Percentiles rank a stretch among this genome's conserved stretches.
phyloP scores from a whole-genome alignment of 345 rosid genomes.

The Eucalyptus tenuipes region DNA sequence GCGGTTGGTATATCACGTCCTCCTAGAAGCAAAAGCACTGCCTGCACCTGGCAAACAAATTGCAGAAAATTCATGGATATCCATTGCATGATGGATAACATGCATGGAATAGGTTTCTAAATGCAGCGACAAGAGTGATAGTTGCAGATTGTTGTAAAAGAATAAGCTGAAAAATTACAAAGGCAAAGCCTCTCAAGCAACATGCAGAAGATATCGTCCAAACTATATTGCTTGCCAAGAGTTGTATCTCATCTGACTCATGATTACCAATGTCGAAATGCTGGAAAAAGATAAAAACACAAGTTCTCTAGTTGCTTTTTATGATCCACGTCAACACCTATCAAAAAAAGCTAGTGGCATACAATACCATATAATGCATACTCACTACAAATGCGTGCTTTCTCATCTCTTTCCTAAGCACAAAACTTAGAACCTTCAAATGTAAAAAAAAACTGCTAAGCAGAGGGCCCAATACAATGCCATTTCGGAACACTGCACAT shows the following conservation, averaged over 20 bases:
- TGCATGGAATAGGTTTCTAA: neutral
- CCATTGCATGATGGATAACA: neutral
- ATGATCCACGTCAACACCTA: neutral
- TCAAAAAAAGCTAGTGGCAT: neutral
- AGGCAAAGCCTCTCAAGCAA: neutral
- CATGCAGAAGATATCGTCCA: neutral
- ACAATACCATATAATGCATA: neutral
- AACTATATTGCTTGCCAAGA: neutral
- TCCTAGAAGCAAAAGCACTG: conserved; percentile 65
- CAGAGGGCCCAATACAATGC: neutral
- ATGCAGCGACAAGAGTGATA: neutral
- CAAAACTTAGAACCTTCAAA: neutral
- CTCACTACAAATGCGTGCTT: neutral
- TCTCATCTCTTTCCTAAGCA: neutral
- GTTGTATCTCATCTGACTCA: neutral
- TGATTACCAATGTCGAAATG: neutral
- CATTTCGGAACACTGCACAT: neutral
- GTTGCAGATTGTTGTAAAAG: neutral
- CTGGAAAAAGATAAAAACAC: neutral
- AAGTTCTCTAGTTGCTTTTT: neutral
- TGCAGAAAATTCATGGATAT: neutral
- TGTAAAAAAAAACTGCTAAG: neutral
- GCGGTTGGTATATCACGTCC: conserved; percentile 40
- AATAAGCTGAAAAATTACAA: neutral
- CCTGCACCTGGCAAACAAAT: conserved; percentile 39